Percentiles rank a stretch among this genome's conserved stretches.
These are phyloP conservation scores for Gracilaria caudata DNA, from an alignment of 23 red algal species.

Conservation along the genomic window DNA sequence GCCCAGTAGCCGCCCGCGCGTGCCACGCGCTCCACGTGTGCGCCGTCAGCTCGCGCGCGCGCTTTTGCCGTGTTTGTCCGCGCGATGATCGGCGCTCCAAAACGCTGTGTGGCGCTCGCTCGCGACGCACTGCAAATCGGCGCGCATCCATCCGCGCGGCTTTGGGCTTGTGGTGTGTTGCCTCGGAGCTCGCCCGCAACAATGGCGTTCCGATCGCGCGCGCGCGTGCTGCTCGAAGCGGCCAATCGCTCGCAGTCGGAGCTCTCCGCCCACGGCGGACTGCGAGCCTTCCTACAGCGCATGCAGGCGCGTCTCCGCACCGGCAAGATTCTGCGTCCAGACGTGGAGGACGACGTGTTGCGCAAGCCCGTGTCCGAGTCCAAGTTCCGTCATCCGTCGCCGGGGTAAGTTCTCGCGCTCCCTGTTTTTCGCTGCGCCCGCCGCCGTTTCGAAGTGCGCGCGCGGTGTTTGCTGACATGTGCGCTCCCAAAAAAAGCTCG, in stretches of 20 bases:
- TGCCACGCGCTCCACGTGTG: too few species aligned
- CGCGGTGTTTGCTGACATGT: too few species aligned
- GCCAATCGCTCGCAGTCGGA: constrained; percentile 20
- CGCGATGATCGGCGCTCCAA: too few species aligned
- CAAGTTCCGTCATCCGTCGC: constrained; percentile 66
- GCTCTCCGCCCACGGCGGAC: constrained; percentile 25
- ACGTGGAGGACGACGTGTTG: constrained; percentile 75
- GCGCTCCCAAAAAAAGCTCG: background rate
- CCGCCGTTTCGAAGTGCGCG: background rate
- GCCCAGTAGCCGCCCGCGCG: too few species aligned
- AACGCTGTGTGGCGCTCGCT: too few species aligned
- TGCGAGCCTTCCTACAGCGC: constrained; percentile 51
- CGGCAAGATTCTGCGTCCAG: constrained; percentile 71
- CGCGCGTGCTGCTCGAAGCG: constrained; percentile 18
- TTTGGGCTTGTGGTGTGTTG: too few species aligned
- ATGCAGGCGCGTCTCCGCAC: constrained; percentile 54
- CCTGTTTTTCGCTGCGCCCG: background rate
- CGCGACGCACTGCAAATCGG: too few species aligned
- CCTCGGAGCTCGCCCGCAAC: too few species aligned
- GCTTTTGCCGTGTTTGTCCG: too few species aligned
- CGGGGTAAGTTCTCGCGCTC: constrained; percentile 42
- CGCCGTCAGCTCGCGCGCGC: too few species aligned
- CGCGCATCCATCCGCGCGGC: too few species aligned
- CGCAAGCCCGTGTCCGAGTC: constrained; percentile 68
- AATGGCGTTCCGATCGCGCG: constrained; percentile 56